A percentile compares a stretch with the other conserved stretches of the same genome.
Conservation (phyloP, 2,329 filamentous ascomycete species). For the Conoideocrella luteorostrata region DNA sequence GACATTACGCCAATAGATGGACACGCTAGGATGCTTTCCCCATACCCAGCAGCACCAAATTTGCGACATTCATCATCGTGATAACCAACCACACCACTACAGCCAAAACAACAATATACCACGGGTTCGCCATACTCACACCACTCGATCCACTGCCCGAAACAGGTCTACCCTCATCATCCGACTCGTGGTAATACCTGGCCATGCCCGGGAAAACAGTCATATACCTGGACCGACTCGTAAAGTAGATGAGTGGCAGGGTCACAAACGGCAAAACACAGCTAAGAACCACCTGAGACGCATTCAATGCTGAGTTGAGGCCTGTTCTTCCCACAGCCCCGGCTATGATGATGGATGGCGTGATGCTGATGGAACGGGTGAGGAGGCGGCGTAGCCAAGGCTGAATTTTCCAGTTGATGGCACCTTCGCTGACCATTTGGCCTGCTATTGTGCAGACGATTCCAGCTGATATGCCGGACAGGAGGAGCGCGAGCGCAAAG, state of each 20-base stretch:
- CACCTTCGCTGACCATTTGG: conserved; percentile 83
- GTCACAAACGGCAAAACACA: conserved; percentile 77
- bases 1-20: no score
- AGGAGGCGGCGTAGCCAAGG: conserved; percentile 76
- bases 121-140: conserved; percentile 65
- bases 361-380: conserved; percentile 74
- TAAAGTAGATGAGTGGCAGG: conserved; percentile 80
- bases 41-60: conserved; percentile 57
- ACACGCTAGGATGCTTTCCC: conserved; percentile 13
- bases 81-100: conserved; percentile 67
- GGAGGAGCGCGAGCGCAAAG: conserved; percentile 75
- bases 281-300: conserved; percentile 70
- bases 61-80: conserved; percentile 71
- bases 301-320: conserved; percentile 65
- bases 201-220: conserved; percentile 49
- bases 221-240: conserved; percentile 74
- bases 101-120: conserved; percentile 51
- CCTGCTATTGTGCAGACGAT: conserved; percentile 86
- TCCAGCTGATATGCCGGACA: conserved; percentile 74
- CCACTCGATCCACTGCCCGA: conserved; percentile 7
- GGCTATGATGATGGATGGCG: conserved; percentile 76
- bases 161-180: conserved; percentile 12
- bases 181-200: conserved; percentile 23
- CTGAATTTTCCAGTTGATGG: conserved; percentile 64
- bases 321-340: conserved; percentile 67